These are phyloP conservation scores for Penicillium samsonianum DNA, from an alignment of 495 filamentous ascomycete genomes.

Conservation along the genomic window DNA sequence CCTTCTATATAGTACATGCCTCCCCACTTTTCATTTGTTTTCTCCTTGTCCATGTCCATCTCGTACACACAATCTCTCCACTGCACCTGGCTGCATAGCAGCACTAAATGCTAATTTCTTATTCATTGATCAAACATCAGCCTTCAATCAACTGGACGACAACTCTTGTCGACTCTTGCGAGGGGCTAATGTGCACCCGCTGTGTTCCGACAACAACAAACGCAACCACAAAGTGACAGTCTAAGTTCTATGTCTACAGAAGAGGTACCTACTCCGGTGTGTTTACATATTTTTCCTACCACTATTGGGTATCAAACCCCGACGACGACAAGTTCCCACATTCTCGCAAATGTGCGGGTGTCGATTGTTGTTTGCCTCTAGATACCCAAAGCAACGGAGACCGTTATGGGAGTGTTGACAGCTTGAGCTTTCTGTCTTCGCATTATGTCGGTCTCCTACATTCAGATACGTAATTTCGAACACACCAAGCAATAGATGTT, in stretches of 20 bases:
- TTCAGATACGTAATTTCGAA: slow-evolving; percentile 1
- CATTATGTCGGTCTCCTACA: slow-evolving; percentile 31
- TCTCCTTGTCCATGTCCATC: background rate
- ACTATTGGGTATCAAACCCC: slow-evolving; percentile 30
- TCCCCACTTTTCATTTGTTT: background rate
- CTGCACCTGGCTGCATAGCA: background rate
- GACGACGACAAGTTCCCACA: slow-evolving; percentile 34
- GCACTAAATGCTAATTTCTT: background rate
- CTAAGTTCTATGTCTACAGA: background rate
- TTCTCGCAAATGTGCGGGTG: slow-evolving; percentile 29
- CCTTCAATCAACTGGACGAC: background rate
- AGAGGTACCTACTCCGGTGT: background rate
- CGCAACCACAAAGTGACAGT: background rate
- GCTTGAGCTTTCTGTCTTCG: slow-evolving; percentile 22
- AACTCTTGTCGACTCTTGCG: background rate
- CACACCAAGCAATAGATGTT: background rate
- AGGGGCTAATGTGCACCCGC: background rate
- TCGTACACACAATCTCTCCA: background rate
- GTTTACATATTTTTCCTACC: background rate
- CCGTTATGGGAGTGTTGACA: slow-evolving; percentile 27
- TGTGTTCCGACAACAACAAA: background rate
- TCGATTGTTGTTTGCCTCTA: slow-evolving; percentile 39
- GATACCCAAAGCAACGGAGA: slow-evolving; percentile 33
- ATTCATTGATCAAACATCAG: no score
- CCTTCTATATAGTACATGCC: background rate